phyloP scores from a whole-genome alignment of 1,284 basidiomycete genomes.

The Irpex lacteus region DNA sequence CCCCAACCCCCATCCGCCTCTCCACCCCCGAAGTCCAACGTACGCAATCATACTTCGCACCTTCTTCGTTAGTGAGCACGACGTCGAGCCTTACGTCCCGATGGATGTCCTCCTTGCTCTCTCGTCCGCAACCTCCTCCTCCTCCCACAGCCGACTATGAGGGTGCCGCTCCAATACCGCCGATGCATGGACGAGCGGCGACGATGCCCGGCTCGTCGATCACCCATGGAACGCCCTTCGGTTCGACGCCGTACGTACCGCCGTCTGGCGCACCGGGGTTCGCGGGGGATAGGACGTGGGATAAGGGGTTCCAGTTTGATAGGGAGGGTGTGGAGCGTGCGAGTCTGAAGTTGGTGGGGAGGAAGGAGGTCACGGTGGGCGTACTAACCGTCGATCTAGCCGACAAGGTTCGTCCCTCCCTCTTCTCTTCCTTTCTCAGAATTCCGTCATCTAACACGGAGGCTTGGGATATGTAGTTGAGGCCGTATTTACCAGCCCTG shows the following conservation, averaged over 20 bases:
- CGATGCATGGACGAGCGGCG: slow-evolving; percentile 5
- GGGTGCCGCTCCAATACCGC: slow-evolving; percentile 12
- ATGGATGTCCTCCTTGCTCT: slow-evolving; percentile 39
- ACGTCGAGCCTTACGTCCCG: slow-evolving; percentile 36
- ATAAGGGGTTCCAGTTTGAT: slow-evolving; percentile 35
- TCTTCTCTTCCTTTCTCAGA: too few species aligned
- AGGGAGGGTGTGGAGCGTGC: slow-evolving; percentile 32
- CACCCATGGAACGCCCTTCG: slow-evolving; percentile 56
- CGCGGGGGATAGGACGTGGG: slow-evolving; percentile 41
- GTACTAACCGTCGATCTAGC: slow-evolving; percentile 58
- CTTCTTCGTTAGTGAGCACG: slow-evolving; percentile 26
- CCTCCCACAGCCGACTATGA: slow-evolving; percentile 5
- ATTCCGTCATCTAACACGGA: background rate
- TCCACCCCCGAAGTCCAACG: slow-evolving; percentile 28
- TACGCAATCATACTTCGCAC: slow-evolving; percentile 35
- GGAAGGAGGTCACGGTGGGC: slow-evolving; percentile 48
- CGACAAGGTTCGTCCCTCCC: slow-evolving; percentile 42
- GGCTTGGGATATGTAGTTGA: slow-evolving; percentile 48
- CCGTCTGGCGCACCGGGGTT: slow-evolving; percentile 82
- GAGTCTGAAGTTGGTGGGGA: slow-evolving; percentile 37
- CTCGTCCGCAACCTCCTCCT: slow-evolving; percentile 30
- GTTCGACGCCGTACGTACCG: slow-evolving; percentile 53
- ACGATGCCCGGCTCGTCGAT: slow-evolving; percentile 22
- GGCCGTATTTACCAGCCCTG: slow-evolving; percentile 75
- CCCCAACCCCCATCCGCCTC: slow-evolving; percentile 27